These are phyloP conservation scores for Rosa lucieae DNA, from an alignment of 306 rosid species.

Conservation along the genomic window DNA sequence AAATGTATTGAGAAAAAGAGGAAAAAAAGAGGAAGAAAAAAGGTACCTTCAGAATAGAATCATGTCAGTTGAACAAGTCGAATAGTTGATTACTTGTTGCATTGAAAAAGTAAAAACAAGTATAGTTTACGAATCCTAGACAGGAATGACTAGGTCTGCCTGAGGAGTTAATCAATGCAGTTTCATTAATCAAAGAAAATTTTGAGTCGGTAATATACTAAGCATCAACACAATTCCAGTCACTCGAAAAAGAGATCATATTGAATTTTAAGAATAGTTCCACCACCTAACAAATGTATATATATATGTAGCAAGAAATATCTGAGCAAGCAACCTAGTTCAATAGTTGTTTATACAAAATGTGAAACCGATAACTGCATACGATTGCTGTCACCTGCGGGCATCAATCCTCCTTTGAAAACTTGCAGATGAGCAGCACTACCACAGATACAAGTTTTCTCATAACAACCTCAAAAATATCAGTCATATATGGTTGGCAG, in stretches of 20 bases:
- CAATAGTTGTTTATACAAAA: constrained; percentile 15
- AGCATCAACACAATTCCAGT: background rate
- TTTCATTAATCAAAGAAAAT: too few relatives aligned
- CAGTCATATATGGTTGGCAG: constrained; percentile 7
- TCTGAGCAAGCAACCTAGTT: constrained; percentile 11
- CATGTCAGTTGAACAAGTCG: constrained; percentile 16
- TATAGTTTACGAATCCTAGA: background rate
- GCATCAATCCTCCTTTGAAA: constrained; percentile 8
- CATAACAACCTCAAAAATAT: background rate
- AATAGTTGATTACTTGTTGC: constrained; percentile 2
- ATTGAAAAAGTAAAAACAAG: background rate
- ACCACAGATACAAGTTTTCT: constrained; percentile 9
- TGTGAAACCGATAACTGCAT: background rate
- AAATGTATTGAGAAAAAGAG: background rate
- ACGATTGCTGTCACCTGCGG: constrained; percentile 5
- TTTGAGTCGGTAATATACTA: background rate
- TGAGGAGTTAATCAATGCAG: background rate
- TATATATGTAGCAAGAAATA: constrained; percentile 7
- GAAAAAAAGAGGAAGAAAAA: background rate
- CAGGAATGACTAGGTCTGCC: background rate
- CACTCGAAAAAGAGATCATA: constrained; percentile 7
- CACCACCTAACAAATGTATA: background rate
- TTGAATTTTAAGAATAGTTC: constrained; percentile 19
- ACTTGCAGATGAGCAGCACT: constrained; percentile 9
- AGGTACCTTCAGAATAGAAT: constrained; percentile 13